Evolutionary conservation across 2,329 filamentous ascomycete species (phyloP), one percentile per base, ranked within the genome.

Genomic region (Colletotrichum echinochloae): DNA sequence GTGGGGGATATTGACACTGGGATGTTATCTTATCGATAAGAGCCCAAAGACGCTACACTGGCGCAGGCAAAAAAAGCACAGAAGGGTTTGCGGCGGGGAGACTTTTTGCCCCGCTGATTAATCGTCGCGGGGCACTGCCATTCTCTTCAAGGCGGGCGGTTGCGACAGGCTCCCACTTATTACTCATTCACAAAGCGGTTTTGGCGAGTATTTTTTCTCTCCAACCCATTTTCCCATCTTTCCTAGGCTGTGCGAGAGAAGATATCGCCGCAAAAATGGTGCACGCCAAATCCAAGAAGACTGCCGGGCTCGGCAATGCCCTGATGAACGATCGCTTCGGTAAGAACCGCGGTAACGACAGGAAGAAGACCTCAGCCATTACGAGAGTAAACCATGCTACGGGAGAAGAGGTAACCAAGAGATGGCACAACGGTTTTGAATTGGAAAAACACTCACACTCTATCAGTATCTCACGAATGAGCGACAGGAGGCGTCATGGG

Each of bases 291-390:
- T 97, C 94, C 74, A 98, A 98, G 82, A 97, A 95, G 83, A 88
- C 91, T 77, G 94, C 98, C 77, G 96, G 96, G 81, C 90, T 99
- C 84, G 96, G 96, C 80, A 98, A 98, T 85, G 91, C 92, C 84
- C 89, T 99, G 80, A 99, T 99, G 96, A 98, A 98, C 81, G 96
- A 98, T 84, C 92, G 95, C 69, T 98, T 98, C 82, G 94, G 95
- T 78, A 97, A 96, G 83, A 93, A 94, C 77, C 98, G 97, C 82
- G 93, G 94, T 74, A 80, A 87, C 61, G 92, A 95, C 80, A 91
- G 94, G 80, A 95, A 94, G 83, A 92, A 92, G 79, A 88, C 79
- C 6, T 79, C 81, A 0, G 85, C 83, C 60, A 85, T 89, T 70
- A 87, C 86, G 30, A 90, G 93, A 78, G 92, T 94, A 73, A 90